Percentiles rank a stretch among this genome's conserved stretches.
Evolutionary conservation across 176 grass and related monocot genomes (phyloP).

Genomic region (Ampelocalamus luodianensis): DNA sequence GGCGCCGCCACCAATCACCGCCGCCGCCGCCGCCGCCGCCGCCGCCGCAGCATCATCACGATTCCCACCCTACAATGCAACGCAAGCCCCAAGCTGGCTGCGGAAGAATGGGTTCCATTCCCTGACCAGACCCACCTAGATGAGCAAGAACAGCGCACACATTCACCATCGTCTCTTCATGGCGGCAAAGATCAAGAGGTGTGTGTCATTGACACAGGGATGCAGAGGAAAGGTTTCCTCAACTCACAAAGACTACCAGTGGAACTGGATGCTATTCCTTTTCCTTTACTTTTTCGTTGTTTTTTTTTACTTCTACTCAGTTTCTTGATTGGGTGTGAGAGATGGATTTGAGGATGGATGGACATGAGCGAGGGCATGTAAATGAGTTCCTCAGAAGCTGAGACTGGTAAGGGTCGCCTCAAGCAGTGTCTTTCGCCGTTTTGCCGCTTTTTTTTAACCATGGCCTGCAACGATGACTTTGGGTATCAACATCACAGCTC

Average conservation of each 20-base stretch:
- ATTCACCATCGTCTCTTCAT: neutral
- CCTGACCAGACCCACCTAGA: conserved; percentile 51
- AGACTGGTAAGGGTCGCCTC: conserved; percentile 47
- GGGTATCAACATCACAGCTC: conserved; percentile 60
- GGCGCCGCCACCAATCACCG: conserved; percentile 18
- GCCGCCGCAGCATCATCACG: conserved; percentile 99
- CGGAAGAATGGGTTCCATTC: conserved; percentile 84
- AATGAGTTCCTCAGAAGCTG: conserved; percentile 46
- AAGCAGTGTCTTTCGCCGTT: conserved; percentile 18
- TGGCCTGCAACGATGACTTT: conserved; percentile 32
- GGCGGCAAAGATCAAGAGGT: conserved; percentile 6
- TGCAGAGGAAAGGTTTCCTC: neutral
- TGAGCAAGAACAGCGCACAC: neutral
- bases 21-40: conserved; percentile 61
- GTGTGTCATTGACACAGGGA: conserved; percentile 7
- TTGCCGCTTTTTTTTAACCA: conserved; percentile 29
- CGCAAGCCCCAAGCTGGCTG: conserved; percentile 63
- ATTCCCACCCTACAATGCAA: conserved; percentile 82
- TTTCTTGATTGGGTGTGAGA: conserved; percentile 53
- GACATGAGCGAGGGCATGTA: conserved; percentile 29
- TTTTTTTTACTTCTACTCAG: neutral
- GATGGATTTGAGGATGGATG: conserved; percentile 49
- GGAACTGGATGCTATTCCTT: conserved; percentile 39
- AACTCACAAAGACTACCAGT: neutral
- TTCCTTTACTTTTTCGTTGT: neutral